These are phyloP conservation scores for Colletotrichum sublineola DNA, from an alignment of 2,329 filamentous ascomycete species.

Conservation along the genomic window DNA sequence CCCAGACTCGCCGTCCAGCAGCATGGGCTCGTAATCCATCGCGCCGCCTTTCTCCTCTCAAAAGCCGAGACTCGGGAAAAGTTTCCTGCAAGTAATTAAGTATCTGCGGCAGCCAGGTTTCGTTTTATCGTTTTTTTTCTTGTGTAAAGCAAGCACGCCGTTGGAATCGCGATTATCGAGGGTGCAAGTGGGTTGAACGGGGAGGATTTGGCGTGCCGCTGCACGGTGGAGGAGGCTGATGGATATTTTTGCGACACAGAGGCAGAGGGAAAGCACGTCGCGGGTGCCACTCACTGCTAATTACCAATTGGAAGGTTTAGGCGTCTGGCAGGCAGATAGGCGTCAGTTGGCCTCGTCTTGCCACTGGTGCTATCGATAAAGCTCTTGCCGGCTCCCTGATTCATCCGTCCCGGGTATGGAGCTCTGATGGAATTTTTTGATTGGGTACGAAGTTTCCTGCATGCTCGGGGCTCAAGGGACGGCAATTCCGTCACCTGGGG, in stretches of 20 bases:
- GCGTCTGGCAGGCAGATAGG: conserved; percentile 2
- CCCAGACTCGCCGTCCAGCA: conserved; percentile 69
- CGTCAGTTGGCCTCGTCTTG: conserved; percentile 13
- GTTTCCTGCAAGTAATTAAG: not conserved
- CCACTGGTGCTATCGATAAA: conserved; percentile 40
- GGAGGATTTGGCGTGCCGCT: conserved; percentile 5
- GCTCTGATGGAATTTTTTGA: conserved; percentile 19
- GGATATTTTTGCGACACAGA: conserved; percentile 41
- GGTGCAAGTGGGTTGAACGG: conserved; percentile 6
- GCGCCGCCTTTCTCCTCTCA: conserved; percentile 19
- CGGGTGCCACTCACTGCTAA: conserved; percentile 19
- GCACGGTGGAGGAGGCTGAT: conserved; percentile 33
- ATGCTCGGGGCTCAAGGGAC: conserved; percentile 23
- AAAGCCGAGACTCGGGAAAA: not conserved
- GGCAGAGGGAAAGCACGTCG: conserved; percentile 19
- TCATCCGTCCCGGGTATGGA: conserved; percentile 40
- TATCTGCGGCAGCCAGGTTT: not conserved
- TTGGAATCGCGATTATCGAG: conserved; percentile 3
- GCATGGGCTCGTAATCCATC: conserved; percentile 73
- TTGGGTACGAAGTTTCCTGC: conserved; percentile 36
- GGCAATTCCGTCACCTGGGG: conserved; percentile 41
- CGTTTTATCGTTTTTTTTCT: not conserved
- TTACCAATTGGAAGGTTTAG: conserved; percentile 36
- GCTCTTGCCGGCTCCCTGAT: conserved; percentile 29
- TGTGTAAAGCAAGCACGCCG: conserved; percentile 1